These are phyloP conservation scores for Fusarium sororula DNA, from an alignment of 2,329 filamentous ascomycete species.

Conservation along the genomic window DNA sequence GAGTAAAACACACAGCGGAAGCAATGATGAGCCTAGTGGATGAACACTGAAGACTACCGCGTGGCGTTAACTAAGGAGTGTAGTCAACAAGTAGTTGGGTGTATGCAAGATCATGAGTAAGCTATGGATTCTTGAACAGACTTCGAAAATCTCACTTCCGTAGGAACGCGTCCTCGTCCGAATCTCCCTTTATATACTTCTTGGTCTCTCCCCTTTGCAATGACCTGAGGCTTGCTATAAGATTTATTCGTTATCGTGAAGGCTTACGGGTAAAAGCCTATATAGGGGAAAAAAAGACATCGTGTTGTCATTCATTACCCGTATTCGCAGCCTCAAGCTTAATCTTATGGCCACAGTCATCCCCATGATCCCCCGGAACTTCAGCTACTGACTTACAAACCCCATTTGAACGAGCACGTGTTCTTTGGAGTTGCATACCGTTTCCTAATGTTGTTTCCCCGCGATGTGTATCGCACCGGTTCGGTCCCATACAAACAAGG, in stretches of 20 bases:
- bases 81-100: accelerated
- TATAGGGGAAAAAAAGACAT: too few relatives aligned
- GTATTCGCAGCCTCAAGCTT: too few relatives aligned
- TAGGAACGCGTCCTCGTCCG: accelerated
- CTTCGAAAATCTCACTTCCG: not conserved
- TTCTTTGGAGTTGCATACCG: not conserved
- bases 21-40: accelerated
- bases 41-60: too few relatives aligned
- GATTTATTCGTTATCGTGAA: too few relatives aligned
- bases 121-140: too few relatives aligned
- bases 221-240: accelerated
- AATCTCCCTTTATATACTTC: too few relatives aligned
- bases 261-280: accelerated
- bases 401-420: accelerated
- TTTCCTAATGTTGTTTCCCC: not conserved
- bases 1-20: accelerated
- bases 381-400: too few relatives aligned
- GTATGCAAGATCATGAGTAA: not conserved
- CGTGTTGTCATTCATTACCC: too few relatives aligned
- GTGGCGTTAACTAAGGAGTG: accelerated
- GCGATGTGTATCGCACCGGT: not conserved
- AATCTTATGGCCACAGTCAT: too few relatives aligned
- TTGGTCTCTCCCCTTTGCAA: accelerated
- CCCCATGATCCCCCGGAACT: too few relatives aligned
- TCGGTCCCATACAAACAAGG: not conserved